phyloP scores from a whole-genome alignment of 2,329 filamentous ascomycete species.

The Macrophomina pseudophaseolina region DNA sequence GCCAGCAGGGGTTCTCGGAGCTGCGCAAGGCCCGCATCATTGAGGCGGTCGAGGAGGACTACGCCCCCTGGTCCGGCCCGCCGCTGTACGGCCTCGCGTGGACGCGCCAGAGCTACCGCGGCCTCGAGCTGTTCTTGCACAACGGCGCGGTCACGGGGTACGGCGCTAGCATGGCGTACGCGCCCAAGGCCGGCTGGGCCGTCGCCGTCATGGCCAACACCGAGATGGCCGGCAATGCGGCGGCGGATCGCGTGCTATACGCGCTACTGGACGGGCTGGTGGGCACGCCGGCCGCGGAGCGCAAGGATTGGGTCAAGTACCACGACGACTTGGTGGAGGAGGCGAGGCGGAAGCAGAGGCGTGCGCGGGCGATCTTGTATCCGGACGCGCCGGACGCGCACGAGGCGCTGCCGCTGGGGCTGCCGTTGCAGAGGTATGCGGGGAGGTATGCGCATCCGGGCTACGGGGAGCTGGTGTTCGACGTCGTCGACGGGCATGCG shows the following conservation, averaged over 20 bases:
- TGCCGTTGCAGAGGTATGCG: neutral
- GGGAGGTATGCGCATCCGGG: neutral
- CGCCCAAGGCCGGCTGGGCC: constrained; percentile 2
- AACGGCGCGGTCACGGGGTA: constrained; percentile 20
- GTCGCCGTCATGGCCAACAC: constrained; percentile 22
- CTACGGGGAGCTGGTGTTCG: constrained; percentile 9
- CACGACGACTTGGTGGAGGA: neutral
- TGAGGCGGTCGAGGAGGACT: neutral
- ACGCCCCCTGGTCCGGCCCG: constrained; percentile 9
- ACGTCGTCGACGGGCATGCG: neutral
- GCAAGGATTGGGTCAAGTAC: neutral
- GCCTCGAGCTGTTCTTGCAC: neutral
- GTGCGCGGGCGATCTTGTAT: neutral
- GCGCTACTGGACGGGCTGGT: neutral
- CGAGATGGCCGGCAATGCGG: neutral
- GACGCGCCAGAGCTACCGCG: neutral
- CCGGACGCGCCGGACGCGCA: neutral
- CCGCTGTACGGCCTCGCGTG: constrained; percentile 18
- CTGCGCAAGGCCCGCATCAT: constrained; percentile 21
- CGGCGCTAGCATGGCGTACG: constrained; percentile 2
- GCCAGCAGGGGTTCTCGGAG: neutral
- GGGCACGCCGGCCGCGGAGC: neutral
- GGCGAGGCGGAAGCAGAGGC: neutral
- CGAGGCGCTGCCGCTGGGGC: neutral
- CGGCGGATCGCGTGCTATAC: neutral